phyloP scores from a whole-genome alignment of 768 basidiomycete species.

The Lenzites betulinus region DNA sequence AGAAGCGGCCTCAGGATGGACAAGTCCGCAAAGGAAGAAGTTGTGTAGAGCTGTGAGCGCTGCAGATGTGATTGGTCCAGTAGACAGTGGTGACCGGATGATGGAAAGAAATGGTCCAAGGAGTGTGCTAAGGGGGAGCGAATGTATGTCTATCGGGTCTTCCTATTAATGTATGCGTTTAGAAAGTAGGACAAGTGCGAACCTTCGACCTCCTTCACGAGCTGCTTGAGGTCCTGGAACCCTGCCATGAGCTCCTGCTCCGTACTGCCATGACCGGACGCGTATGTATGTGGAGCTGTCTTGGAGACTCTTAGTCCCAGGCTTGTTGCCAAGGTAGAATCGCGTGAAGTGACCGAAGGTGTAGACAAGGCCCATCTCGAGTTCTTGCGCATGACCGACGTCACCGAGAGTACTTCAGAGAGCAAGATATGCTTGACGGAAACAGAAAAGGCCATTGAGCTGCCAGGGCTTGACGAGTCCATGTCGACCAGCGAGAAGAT shows the following conservation, averaged over 20 bases:
- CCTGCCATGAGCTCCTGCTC: constrained; percentile 89
- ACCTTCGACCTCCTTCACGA: constrained; percentile 71
- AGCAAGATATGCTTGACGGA: constrained; percentile 80
- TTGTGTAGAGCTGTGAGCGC: constrained; percentile 86
- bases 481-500: neutral
- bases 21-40: constrained; percentile 80
- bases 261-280: constrained; percentile 53
- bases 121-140: constrained; percentile 59
- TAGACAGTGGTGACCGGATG: constrained; percentile 91
- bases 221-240: constrained; percentile 83
- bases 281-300: constrained; percentile 43
- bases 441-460: constrained; percentile 29
- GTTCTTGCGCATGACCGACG: constrained; percentile 95
- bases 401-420: constrained; percentile 90
- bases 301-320: constrained; percentile 70
- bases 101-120: constrained; percentile 91
- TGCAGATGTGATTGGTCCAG: constrained; percentile 96
- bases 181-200: constrained; percentile 20
- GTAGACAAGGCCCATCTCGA: constrained; percentile 89
- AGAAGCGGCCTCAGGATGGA: constrained; percentile 54
- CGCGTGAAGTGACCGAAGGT: constrained; percentile 58
- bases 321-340: constrained; percentile 70
- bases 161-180: neutral
- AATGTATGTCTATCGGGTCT: constrained; percentile 52
- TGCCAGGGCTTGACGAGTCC: constrained; percentile 2